A percentile compares a stretch with the other conserved stretches of the same genome.
These are phyloP conservation scores for Gnomoniopsis sp. DNA, from an alignment of 2,329 filamentous ascomycete genomes.

Conservation along the genomic window DNA sequence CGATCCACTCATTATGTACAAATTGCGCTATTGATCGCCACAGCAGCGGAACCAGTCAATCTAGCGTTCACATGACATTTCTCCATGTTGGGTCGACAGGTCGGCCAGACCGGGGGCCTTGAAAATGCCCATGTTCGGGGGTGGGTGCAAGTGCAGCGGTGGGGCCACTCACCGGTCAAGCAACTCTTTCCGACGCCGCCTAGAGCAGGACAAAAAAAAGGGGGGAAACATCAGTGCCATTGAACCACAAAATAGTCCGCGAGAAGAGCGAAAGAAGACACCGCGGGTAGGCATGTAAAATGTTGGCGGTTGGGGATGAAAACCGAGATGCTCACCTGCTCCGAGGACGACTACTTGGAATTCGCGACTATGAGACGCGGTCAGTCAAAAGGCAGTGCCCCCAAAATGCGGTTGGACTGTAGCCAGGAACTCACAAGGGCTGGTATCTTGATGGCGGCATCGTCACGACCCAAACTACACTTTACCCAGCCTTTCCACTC, in stretches of 20 bases:
- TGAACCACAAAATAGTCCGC: not conserved
- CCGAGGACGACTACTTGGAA: slow-evolving; percentile 81
- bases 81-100: slow-evolving; percentile 9
- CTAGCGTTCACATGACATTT: slow-evolving; percentile 17
- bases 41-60: slow-evolving; percentile 8
- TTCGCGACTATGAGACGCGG: slow-evolving; percentile 55
- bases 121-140: slow-evolving; percentile 17
- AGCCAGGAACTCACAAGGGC: slow-evolving; percentile 14
- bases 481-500: slow-evolving; percentile 10
- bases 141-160: not conserved
- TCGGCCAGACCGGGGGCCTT: slow-evolving; percentile 15
- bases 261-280: not conserved
- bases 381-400: not conserved
- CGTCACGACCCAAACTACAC: slow-evolving; percentile 12
- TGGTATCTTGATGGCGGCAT: slow-evolving; percentile 19
- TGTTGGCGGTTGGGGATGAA: slow-evolving; percentile 7
- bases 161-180: slow-evolving; percentile 66
- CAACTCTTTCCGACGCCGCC: slow-evolving; percentile 92
- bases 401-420: not conserved
- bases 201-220: slow-evolving; percentile 32
- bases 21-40: slow-evolving; percentile 66
- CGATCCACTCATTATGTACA: slow-evolving; percentile 91
- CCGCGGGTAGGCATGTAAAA: not conserved
- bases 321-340: slow-evolving; percentile 57
- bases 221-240: slow-evolving; percentile 26